These are phyloP conservation scores for Naganishia sp. DNA, from an alignment of 1,284 basidiomycete species.

Conservation along the genomic window DNA sequence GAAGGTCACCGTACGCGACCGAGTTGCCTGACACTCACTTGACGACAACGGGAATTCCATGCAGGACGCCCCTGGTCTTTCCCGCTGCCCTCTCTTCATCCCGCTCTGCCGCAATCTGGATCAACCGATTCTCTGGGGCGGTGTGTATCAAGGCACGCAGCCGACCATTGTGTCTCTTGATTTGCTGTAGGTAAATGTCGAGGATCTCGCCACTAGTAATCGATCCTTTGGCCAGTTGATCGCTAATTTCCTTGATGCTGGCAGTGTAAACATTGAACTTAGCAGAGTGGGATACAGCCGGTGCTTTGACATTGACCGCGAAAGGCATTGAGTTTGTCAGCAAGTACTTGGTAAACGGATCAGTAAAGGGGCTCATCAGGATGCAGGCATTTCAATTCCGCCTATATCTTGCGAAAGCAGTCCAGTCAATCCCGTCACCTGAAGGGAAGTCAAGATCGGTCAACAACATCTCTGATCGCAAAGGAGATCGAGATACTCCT, in stretches of 20 bases:
- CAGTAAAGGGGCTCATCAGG: no score
- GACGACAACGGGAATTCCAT: conserved; percentile 23
- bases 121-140: conserved; percentile 2
- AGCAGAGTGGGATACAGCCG: not conserved
- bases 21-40: conserved; percentile 7
- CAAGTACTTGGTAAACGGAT: no score
- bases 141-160: conserved; percentile 7
- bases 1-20: no score
- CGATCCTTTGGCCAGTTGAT: not conserved
- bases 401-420: no score
- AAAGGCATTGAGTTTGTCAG: no score
- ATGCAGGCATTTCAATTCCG: no score
- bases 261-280: conserved; percentile 16
- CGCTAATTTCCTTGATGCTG: not conserved
- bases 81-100: conserved; percentile 2
- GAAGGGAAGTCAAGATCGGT: no score
- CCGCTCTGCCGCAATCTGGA: not conserved
- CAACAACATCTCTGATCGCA: no score
- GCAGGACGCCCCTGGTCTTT: not conserved
- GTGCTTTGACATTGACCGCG: not conserved
- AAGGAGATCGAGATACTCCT: no score
- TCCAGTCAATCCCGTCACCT: no score
- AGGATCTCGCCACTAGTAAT: conserved; percentile 5
- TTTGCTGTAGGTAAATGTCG: conserved; percentile 10
- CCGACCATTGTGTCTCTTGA: conserved; percentile 6